A percentile compares a stretch with the other conserved stretches of the same genome.
These are phyloP conservation scores for Colletotrichum sidae DNA, from an alignment of 2,329 filamentous ascomycete species.

Conservation along the genomic window DNA sequence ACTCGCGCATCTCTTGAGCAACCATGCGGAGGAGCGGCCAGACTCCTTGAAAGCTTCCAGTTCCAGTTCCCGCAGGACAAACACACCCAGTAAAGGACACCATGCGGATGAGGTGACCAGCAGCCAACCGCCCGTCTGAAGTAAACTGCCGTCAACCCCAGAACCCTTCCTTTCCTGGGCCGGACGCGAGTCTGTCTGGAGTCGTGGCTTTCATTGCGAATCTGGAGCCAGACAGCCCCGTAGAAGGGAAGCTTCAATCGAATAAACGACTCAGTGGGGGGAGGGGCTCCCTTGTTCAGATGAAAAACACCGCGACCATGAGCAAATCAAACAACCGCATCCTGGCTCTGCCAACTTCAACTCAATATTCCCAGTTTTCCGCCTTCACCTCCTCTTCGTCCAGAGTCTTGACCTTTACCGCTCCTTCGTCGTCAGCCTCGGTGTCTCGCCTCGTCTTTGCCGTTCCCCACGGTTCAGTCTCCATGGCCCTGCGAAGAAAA, in stretches of 20 bases:
- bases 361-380: constrained; percentile 30
- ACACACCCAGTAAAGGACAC: neutral
- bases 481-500: neutral
- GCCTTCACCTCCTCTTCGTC: neutral
- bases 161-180: neutral
- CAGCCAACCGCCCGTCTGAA: constrained; percentile 5
- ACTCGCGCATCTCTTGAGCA: constrained; percentile 17
- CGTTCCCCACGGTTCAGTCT: constrained; percentile 4
- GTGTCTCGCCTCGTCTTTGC: constrained; percentile 1
- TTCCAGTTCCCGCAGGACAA: neutral
- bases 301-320: constrained; percentile 15
- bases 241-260: constrained; percentile 21
- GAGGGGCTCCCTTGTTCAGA: constrained; percentile 16
- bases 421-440: constrained; percentile 23
- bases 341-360: constrained; percentile 24
- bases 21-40: neutral
- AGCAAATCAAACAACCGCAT: constrained; percentile 2
- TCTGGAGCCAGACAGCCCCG: neutral
- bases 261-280: constrained; percentile 18
- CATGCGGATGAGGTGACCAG: neutral
- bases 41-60: neutral
- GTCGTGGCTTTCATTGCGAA: neutral
- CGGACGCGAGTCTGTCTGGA: neutral
- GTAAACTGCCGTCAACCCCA: constrained; percentile 15
- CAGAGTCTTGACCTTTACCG: constrained; percentile 1